Evolutionary conservation across 306 rosid species (phyloP).

Genomic region (Spatholobus suberectus): DNA sequence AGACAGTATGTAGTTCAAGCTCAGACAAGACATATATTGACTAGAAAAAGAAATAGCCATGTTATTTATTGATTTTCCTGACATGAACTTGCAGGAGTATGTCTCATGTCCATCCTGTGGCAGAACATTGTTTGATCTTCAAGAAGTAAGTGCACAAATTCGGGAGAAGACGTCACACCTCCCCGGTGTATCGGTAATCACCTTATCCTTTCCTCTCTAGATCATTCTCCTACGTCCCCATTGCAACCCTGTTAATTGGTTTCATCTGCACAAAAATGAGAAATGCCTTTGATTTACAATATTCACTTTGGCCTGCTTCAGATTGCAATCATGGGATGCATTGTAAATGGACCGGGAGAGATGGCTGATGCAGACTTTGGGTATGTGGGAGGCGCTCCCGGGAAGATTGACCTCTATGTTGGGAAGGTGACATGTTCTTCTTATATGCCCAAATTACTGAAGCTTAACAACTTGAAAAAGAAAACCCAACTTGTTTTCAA

Average conservation of each 20-base stretch:
- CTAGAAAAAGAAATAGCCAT: neutral
- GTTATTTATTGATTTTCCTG: conserved; percentile 26
- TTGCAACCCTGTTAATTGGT: conserved; percentile 5
- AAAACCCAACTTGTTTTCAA: neutral
- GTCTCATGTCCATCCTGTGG: conserved; percentile 99
- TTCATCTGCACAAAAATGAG: neutral
- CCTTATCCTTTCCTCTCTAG: conserved; percentile 12
- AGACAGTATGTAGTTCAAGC: conserved; percentile 67
- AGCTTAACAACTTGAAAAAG: neutral
- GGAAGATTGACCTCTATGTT: conserved; percentile 97
- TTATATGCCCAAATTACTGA: conserved; percentile 15
- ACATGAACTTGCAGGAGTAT: conserved; percentile 73
- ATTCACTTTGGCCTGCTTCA: conserved; percentile 37
- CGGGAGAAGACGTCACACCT: conserved; percentile 92
- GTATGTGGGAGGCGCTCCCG: conserved; percentile 96
- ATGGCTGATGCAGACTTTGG: conserved; percentile 99
- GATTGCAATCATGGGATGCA: conserved; percentile 99
- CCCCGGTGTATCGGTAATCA: conserved; percentile 93
- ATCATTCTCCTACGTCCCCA: neutral
- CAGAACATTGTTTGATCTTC: conserved; percentile 98
- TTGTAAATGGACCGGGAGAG: conserved; percentile 99
- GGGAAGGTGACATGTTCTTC: conserved; percentile 79
- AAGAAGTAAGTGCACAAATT: conserved; percentile 92
- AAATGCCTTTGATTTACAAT: conserved; percentile 6
- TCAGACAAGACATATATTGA: conserved; percentile 1